Percentiles rank a stretch among this genome's conserved stretches.
Evolutionary conservation across 495 filamentous ascomycete genomes (phyloP).

Genomic region (Rhypophila decipiens): DNA sequence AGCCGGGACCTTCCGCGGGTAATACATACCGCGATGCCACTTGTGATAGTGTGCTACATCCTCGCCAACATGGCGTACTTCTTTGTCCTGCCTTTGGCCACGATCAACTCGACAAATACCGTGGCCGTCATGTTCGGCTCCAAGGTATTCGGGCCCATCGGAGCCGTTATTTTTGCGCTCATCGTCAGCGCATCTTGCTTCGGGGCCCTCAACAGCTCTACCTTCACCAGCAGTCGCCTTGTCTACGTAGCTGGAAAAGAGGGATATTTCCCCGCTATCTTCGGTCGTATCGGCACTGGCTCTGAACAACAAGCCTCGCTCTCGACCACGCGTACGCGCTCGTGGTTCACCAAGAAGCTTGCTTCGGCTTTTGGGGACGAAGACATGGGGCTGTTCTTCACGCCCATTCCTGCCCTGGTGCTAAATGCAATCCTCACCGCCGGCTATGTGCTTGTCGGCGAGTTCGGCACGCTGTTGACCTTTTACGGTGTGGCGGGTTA

Average conservation of each 20-base stretch:
- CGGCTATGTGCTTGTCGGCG: constrained; percentile 75
- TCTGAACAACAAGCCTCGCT: constrained; percentile 29
- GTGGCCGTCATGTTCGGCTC: constrained; percentile 89
- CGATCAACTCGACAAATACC: constrained; percentile 81
- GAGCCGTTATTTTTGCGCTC: constrained; percentile 79
- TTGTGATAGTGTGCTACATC: constrained; percentile 86
- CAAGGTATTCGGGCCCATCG: constrained; percentile 80
- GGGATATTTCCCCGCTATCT: constrained; percentile 80
- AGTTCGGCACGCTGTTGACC: constrained; percentile 85
- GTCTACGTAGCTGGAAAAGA: constrained; percentile 94
- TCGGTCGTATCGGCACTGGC: constrained; percentile 76
- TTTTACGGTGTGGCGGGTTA: constrained; percentile 98
- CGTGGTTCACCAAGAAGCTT: constrained; percentile 52
- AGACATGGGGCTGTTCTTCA: constrained; percentile 65
- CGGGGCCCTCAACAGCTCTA: constrained; percentile 88
- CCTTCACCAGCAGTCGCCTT: constrained; percentile 86
- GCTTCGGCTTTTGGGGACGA: constrained; percentile 55
- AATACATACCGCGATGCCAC: constrained; percentile 93
- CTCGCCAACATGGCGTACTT: constrained; percentile 91
- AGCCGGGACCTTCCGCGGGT: constrained; percentile 85
- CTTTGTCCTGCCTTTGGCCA: constrained; percentile 76
- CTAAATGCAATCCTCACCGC: constrained; percentile 69
- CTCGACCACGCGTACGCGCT: constrained; percentile 47
- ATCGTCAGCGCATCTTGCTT: constrained; percentile 85
- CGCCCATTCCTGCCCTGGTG: constrained; percentile 81